A percentile compares a stretch with the other conserved stretches of the same genome.
Evolutionary conservation across 2,329 filamentous ascomycete species (phyloP).

Genomic region (Byssothecium circinans): DNA sequence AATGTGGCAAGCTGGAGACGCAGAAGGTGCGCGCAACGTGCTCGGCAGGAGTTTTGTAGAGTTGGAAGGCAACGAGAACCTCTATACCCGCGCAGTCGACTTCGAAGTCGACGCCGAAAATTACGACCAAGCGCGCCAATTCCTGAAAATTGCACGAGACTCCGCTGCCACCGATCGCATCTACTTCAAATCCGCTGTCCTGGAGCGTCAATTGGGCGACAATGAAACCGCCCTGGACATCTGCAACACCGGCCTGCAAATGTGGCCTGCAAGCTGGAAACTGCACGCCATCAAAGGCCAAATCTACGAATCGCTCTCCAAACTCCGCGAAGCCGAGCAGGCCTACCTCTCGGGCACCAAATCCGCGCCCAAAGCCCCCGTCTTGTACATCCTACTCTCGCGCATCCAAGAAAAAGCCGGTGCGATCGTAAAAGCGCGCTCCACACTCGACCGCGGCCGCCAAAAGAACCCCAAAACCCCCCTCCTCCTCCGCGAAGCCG

Average conservation of each 20-base stretch:
- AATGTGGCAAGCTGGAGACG: constrained; percentile 85
- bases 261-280: constrained; percentile 84
- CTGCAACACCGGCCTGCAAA: constrained; percentile 79
- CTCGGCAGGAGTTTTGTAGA: constrained; percentile 90
- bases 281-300: constrained; percentile 99
- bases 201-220: constrained; percentile 83
- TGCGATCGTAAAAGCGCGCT: constrained; percentile 86
- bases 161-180: constrained; percentile 94
- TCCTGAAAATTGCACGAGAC: constrained; percentile 79
- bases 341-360: constrained; percentile 87
- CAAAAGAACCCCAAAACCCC: constrained; percentile 83
- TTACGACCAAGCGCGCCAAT: constrained; percentile 75
- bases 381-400: constrained; percentile 86
- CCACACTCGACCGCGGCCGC: constrained; percentile 86
- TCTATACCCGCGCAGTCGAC: constrained; percentile 95
- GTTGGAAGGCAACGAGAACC: constrained; percentile 95
- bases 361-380: constrained; percentile 78
- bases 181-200: constrained; percentile 94
- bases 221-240: constrained; percentile 81
- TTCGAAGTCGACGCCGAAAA: constrained; percentile 89
- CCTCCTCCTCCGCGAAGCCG: constrained; percentile 89
- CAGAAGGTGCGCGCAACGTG: constrained; percentile 82
- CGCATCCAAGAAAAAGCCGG: constrained; percentile 85
- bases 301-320: constrained; percentile 84
- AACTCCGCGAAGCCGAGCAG: constrained; percentile 81